These are phyloP conservation scores for Cystobasidiaceae sp. DNA, from an alignment of 1,284 basidiomycete genomes.

Conservation along the genomic window DNA sequence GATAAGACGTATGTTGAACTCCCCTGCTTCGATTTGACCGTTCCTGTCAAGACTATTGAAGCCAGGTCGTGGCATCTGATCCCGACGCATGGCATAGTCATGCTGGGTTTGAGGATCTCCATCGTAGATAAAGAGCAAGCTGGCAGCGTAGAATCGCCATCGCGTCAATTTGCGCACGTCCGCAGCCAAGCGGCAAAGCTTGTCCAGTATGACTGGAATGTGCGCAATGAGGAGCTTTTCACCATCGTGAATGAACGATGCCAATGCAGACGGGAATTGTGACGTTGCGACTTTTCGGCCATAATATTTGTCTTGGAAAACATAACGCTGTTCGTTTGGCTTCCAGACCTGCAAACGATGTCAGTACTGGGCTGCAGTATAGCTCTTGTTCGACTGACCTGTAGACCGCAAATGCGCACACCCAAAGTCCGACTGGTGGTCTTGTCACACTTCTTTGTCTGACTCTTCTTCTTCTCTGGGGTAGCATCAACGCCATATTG, in stretches of 20 bases:
- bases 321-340: slow-evolving; percentile 69
- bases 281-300: slow-evolving; percentile 81
- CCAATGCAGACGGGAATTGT: slow-evolving; percentile 76
- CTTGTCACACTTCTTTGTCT: slow-evolving; percentile 94
- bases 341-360: slow-evolving; percentile 76
- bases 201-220: slow-evolving; percentile 83
- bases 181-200: slow-evolving; percentile 86
- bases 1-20: slow-evolving; percentile 91
- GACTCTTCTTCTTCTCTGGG: slow-evolving; percentile 87
- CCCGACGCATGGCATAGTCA: slow-evolving; percentile 18
- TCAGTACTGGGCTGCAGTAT: background rate
- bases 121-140: slow-evolving; percentile 94
- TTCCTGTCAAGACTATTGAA: slow-evolving; percentile 35
- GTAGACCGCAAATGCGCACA: slow-evolving; percentile 95
- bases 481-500: slow-evolving; percentile 97
- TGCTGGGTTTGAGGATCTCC: slow-evolving; percentile 73
- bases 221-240: slow-evolving; percentile 78
- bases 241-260: slow-evolving; percentile 81
- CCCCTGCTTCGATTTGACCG: slow-evolving; percentile 58
- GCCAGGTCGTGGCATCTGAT: slow-evolving; percentile 11
- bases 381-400: slow-evolving; percentile 58
- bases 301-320: slow-evolving; percentile 94
- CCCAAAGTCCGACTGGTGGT: slow-evolving; percentile 89
- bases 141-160: slow-evolving; percentile 97
- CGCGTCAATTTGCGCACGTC: slow-evolving; percentile 83